Base-by-base conservation (phyloP, 495 filamentous ascomycete genomes). In the Xylaria venustula region DNA sequence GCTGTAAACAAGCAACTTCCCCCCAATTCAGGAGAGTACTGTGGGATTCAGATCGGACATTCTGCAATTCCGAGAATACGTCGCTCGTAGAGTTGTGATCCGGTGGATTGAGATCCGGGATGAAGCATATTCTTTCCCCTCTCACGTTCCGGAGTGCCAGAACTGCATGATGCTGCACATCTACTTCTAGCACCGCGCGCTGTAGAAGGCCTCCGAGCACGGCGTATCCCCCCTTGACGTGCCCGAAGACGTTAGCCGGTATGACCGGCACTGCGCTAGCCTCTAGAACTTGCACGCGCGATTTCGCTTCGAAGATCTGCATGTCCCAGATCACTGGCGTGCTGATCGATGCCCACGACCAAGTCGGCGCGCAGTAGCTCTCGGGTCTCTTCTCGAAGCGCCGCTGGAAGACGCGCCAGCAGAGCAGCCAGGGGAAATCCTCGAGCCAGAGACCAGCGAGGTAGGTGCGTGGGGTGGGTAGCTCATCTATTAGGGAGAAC, bases 361-460 rank as follows among this genome's bases (percentile, higher is more conserved):
- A 50, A 3, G 47, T 50, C 47, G 28, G 47, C n/a, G 28, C 28
- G 28, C 47, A 50, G 47, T 50, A 50, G 26, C 15, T 34, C 0
- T 34, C 28, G 28, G 47, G n/a, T 14, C 47, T 50, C 26, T 50
- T 50, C 28, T 50, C 28, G 28, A 50, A 50, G n/a, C 47, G 47
- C n/a, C 47, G 26, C 47, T 50, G 47, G 47, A 34, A 50, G 47
- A 20, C 47, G n/a, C 47, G 47, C 47, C 28, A 50, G 28, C 47
- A 50, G 26, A 50, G 47, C 2, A 50, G 47, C 47, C 37, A 50
- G 2, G 61, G 55, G 26, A 53, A 36, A 42, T 60, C 54, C 25
- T 63, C 55, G 20, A 63, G 45, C 61, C 61, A 60, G 6, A 63
- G 34, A 15, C 61, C 61, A 20, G 61, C 61, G 42, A 60, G 56